These are phyloP conservation scores for Candida hispaniensis DNA, from an alignment of 805 yeast genomes.

Conservation along the genomic window DNA sequence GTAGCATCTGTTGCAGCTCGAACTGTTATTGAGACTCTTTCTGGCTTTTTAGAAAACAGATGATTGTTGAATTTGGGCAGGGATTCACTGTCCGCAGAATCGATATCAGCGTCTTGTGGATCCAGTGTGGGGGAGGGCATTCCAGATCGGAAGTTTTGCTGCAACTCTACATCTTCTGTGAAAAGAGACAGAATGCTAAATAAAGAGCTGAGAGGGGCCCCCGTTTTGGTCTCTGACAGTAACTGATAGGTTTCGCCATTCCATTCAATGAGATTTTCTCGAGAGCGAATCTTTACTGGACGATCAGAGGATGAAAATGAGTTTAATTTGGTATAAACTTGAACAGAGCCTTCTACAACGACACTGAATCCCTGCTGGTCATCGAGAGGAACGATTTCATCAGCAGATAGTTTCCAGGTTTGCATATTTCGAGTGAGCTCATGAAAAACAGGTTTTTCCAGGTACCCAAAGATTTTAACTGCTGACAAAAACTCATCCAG, in stretches of 20 bases:
- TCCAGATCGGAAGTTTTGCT: slow-evolving; percentile 17
- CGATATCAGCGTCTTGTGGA: slow-evolving; percentile 3
- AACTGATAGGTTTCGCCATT: slow-evolving; percentile 59
- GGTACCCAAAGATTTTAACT: slow-evolving; percentile 85
- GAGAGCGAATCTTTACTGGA: slow-evolving; percentile 2
- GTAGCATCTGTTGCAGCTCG: slow-evolving; percentile 68
- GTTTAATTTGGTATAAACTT: slow-evolving; percentile 48
- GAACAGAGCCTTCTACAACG: slow-evolving; percentile 84
- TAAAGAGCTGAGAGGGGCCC: slow-evolving; percentile 76
- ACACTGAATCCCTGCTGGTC: slow-evolving; percentile 78
- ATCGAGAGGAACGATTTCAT: slow-evolving; percentile 65
- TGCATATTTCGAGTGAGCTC: slow-evolving; percentile 87
- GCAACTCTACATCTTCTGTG: slow-evolving; percentile 35
- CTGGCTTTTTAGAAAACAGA: slow-evolving; percentile 4
- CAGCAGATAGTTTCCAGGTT: slow-evolving; percentile 68
- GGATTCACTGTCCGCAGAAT: slow-evolving; percentile 12
- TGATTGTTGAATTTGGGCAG: slow-evolving; percentile 9
- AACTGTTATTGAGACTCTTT: slow-evolving; percentile 43
- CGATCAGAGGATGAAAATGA: slow-evolving; percentile 2
- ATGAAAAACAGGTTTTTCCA: slow-evolving; percentile 83
- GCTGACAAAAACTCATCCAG: slow-evolving; percentile 84
- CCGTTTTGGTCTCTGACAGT: slow-evolving; percentile 69
- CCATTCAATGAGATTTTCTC: slow-evolving; percentile 17
- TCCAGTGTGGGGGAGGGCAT: slow-evolving; percentile 3
- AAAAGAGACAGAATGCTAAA: slow-evolving; percentile 71